A percentile compares a stretch with the other conserved stretches of the same genome.
Evolutionary conservation across 1,284 basidiomycete genomes (phyloP).

Genomic region (Pholiota adiposa): DNA sequence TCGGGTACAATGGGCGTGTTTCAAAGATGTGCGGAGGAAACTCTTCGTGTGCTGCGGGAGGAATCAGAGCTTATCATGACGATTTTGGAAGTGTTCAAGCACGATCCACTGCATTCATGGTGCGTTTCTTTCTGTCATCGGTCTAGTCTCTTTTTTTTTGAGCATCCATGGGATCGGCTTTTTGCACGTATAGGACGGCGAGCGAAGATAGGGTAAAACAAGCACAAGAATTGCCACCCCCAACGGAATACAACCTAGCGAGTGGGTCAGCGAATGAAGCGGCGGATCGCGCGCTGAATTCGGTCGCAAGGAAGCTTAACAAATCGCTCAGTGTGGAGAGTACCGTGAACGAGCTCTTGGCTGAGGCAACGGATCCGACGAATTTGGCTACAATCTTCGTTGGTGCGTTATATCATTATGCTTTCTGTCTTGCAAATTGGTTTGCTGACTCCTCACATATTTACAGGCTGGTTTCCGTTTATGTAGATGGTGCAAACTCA

Average conservation of each 20-base stretch:
- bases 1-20: slow-evolving; percentile 94
- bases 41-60: slow-evolving; percentile 86
- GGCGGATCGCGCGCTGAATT: slow-evolving; percentile 86
- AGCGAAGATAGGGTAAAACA: slow-evolving; percentile 73
- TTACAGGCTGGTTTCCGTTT: slow-evolving; percentile 4
- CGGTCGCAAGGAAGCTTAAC: slow-evolving; percentile 83
- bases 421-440: background rate
- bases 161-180: background rate
- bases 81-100: slow-evolving; percentile 95
- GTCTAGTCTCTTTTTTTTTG: background rate
- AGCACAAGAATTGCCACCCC: slow-evolving; percentile 46
- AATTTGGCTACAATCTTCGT: slow-evolving; percentile 82
- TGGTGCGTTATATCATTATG: slow-evolving; percentile 47
- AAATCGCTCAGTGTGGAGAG: slow-evolving; percentile 89
- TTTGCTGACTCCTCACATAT: background rate
- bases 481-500: no score
- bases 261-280: slow-evolving; percentile 79
- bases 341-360: slow-evolving; percentile 92
- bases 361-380: slow-evolving; percentile 80
- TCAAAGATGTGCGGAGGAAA: slow-evolving; percentile 94
- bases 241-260: slow-evolving; percentile 57
- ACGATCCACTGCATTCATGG: slow-evolving; percentile 96
- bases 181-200: slow-evolving; percentile 58
- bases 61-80: slow-evolving; percentile 90
- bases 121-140: slow-evolving; percentile 21